Percentiles rank a stretch among this genome's conserved stretches.
phyloP scores from a whole-genome alignment of 108 stramenopile genomes.

The Discostella stelligeroides region DNA sequence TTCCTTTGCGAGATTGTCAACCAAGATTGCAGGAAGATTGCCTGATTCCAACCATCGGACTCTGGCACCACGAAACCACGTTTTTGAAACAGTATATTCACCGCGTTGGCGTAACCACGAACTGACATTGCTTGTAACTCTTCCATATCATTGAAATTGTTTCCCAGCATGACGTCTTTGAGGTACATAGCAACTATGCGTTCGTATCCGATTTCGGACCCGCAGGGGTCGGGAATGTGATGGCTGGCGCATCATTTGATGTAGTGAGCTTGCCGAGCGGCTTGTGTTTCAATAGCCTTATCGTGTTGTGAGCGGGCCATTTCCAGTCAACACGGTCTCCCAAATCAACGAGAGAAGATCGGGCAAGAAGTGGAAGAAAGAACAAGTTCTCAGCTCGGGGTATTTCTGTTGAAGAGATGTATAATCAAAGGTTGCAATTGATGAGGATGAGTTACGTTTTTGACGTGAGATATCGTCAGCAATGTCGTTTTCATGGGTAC shows the following conservation, averaged over 20 bases:
- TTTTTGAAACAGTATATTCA: neutral
- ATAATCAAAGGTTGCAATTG: neutral
- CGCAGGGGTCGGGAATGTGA: constrained; percentile 4
- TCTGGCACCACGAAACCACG: neutral
- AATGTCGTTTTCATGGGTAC: neutral
- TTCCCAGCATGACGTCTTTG: neutral
- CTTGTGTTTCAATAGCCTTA: neutral
- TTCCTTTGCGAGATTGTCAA: neutral
- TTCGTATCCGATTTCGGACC: neutral
- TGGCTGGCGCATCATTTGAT: neutral
- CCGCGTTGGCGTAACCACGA: neutral
- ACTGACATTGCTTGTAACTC: neutral
- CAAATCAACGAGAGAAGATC: constrained; percentile 8
- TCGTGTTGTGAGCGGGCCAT: constrained; percentile 4
- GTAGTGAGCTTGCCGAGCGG: constrained; percentile 12
- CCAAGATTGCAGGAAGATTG: neutral
- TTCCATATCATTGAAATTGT: neutral
- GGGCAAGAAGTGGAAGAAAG: constrained; percentile 1
- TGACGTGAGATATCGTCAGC: constrained; percentile 36
- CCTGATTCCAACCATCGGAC: neutral
- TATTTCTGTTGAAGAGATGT: constrained; percentile 19
- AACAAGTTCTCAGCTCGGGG: constrained; percentile 9
- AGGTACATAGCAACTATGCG: neutral
- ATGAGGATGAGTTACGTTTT: neutral
- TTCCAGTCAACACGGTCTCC: constrained; percentile 9